phyloP scores from a whole-genome alignment of 2,329 filamentous ascomycete genomes.

The Stemphylium beticola region DNA sequence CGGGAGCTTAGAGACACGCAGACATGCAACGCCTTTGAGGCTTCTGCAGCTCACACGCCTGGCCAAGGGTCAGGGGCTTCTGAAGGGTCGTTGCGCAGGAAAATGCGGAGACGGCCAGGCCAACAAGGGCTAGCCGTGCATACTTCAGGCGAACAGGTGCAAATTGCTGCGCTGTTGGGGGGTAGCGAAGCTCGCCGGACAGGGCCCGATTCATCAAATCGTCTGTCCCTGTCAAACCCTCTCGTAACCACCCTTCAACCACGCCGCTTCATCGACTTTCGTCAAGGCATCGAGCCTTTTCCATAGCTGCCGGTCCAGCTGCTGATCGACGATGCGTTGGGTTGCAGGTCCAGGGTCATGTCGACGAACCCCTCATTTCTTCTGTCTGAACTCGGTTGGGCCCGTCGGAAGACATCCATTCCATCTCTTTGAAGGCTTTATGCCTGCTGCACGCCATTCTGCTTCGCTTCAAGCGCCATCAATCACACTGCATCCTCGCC shows the following conservation, averaged over 20 bases:
- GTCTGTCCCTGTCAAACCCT: slow-evolving; percentile 35
- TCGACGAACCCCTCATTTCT: slow-evolving; percentile 35
- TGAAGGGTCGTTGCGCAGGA: slow-evolving; percentile 47
- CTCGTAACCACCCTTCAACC: slow-evolving; percentile 34
- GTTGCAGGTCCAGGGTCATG: slow-evolving; percentile 23
- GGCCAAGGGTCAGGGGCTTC: slow-evolving; percentile 49
- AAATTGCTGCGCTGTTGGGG: slow-evolving; percentile 47
- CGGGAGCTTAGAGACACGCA: slow-evolving; percentile 42
- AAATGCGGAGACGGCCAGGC: slow-evolving; percentile 51
- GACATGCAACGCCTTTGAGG: slow-evolving; percentile 50
- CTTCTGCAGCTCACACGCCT: slow-evolving; percentile 48
- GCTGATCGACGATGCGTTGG: slow-evolving; percentile 27
- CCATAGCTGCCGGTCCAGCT: slow-evolving; percentile 21
- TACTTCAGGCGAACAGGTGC: slow-evolving; percentile 49
- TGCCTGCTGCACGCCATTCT: slow-evolving; percentile 47
- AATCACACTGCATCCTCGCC: slow-evolving; percentile 28
- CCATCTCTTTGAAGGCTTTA: slow-evolving; percentile 34
- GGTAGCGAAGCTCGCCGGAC: slow-evolving; percentile 39
- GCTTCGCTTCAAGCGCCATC: slow-evolving; percentile 45
- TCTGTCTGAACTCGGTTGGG: slow-evolving; percentile 36
- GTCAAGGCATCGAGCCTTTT: slow-evolving; percentile 8
- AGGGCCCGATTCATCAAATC: slow-evolving; percentile 41
- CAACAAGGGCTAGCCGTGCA: slow-evolving; percentile 47
- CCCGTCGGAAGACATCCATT: slow-evolving; percentile 24
- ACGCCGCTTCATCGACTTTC: slow-evolving; percentile 30